phyloP scores from a whole-genome alignment of 2,329 filamentous ascomycete genomes.

The Alternaria solani region DNA sequence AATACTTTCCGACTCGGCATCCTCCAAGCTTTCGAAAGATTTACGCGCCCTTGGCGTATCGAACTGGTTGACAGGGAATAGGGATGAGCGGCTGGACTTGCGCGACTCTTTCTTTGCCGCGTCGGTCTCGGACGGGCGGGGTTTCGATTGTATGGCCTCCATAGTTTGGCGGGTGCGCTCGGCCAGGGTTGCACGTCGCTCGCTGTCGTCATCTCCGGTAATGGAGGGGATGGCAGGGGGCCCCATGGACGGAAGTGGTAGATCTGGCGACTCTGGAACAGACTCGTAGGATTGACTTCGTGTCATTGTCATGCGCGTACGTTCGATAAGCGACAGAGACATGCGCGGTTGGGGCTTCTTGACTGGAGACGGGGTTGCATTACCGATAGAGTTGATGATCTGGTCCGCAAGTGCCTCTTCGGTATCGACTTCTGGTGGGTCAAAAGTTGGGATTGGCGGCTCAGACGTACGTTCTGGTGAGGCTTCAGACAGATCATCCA shows the following conservation, averaged over 20 bases:
- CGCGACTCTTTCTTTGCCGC: constrained; percentile 31
- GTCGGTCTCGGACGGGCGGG: constrained; percentile 24
- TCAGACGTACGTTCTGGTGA: constrained; percentile 28
- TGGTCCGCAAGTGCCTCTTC: constrained; percentile 49
- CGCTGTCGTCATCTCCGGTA: constrained; percentile 8
- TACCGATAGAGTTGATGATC: constrained; percentile 51
- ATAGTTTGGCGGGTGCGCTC: constrained; percentile 86
- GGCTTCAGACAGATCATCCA: constrained; percentile 11
- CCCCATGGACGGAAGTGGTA: constrained; percentile 21
- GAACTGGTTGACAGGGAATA: constrained; percentile 65
- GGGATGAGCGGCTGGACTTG: constrained; percentile 24
- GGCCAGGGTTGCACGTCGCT: constrained; percentile 58
- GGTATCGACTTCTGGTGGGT: constrained; percentile 27
- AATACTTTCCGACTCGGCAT: constrained; percentile 22
- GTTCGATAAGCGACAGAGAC: constrained; percentile 56
- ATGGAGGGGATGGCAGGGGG: constrained; percentile 22
- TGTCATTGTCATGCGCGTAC: constrained; percentile 58
- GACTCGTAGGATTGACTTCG: constrained; percentile 38
- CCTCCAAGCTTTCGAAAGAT: constrained; percentile 32
- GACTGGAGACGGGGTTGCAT: constrained; percentile 52
- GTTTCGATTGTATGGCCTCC: constrained; percentile 63
- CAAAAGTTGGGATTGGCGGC: constrained; percentile 23
- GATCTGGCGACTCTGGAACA: constrained; percentile 35
- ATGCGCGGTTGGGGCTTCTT: constrained; percentile 50
- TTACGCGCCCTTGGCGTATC: constrained; percentile 58